Base-by-base conservation (phyloP, 768 basidiomycete genomes). In the Cyclocybe aegerita region DNA sequence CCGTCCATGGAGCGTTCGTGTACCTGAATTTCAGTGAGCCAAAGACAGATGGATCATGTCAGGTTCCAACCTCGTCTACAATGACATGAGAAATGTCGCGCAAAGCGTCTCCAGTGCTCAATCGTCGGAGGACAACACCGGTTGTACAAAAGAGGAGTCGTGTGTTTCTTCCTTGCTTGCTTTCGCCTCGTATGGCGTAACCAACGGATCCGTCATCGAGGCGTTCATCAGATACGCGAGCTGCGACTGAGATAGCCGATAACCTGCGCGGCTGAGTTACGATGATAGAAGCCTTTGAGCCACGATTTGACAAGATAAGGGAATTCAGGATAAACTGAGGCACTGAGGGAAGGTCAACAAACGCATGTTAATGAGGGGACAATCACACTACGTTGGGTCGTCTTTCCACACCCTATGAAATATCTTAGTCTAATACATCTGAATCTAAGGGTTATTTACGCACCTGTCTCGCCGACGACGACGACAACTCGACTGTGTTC, bases 1-100 rank as follows among this genome's bases (percentile, higher is more conserved):
- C 90, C 85, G 60, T 96, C 94, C 6, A 96, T 83, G 9, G 90
- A 91, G 17, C 94, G 83, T 68, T 98, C 94, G 61, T 98, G 94
- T 7, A 92, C 89, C 89, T 93, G 40, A 46, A 11, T 23, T 23
- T 34, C 1, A 41, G 11, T 47, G 11, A 50, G 32, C 11, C 14
- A 32, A 5, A 43, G 15, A 39, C 12, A 8, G 31, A 10, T 3
- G 35, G 1, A 35, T 14, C 14, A 14, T 29, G 15, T 17, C 17
- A 39, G 29, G 0, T 3, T 42, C 74, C 40, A 52, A 90, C 94
- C 75, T 98, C 94, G 55, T 97, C 95, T 12, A 97, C 89, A 34
- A 97, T 74, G 34, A 98, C 75, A 70, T 97, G 95, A 2, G 87
- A 86, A 38, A 94, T 77, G 36, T 81, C 77, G 33, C 78, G 65